These are phyloP conservation scores for Penicillium sp. DNA, from an alignment of 2,329 filamentous ascomycete species.

Conservation along the genomic window DNA sequence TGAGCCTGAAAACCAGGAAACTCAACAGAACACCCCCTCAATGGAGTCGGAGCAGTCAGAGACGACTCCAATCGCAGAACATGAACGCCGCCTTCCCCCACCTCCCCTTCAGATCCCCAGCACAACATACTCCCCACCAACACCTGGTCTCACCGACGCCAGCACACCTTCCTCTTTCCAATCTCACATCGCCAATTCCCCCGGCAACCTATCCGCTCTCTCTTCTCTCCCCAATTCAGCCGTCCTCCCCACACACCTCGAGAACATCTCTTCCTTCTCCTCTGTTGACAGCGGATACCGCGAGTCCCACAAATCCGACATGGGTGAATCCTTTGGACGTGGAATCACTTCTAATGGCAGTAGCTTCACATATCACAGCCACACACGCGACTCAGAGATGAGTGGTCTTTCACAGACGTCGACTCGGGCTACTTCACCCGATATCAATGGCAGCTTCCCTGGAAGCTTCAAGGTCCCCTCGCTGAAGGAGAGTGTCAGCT, in stretches of 20 bases:
- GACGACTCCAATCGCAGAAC: slow-evolving; percentile 13
- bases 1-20: slow-evolving; percentile 45
- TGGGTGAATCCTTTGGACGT: slow-evolving; percentile 54
- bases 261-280: slow-evolving; percentile 29
- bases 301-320: slow-evolving; percentile 36
- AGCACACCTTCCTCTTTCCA: slow-evolving; percentile 42
- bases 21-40: slow-evolving; percentile 8
- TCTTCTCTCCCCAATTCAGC: slow-evolving; percentile 31
- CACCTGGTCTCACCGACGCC: slow-evolving; percentile 39
- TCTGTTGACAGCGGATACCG: slow-evolving; percentile 38
- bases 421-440: slow-evolving; percentile 85
- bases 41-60: slow-evolving; percentile 19
- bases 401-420: slow-evolving; percentile 80
- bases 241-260: slow-evolving; percentile 28
- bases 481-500: slow-evolving; percentile 68
- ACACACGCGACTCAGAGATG: slow-evolving; percentile 72
- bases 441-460: slow-evolving; percentile 58
- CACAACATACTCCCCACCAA: slow-evolving; percentile 33
- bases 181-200: slow-evolving; percentile 44
- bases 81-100: slow-evolving; percentile 42
- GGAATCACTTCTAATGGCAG: slow-evolving; percentile 76
- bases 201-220: slow-evolving; percentile 29
- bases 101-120: slow-evolving; percentile 49
- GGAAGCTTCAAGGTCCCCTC: slow-evolving; percentile 60
- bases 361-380: slow-evolving; percentile 74